Evolutionary conservation across 2,329 filamentous ascomycete species (phyloP).

Genomic region (Blastomyces parvus): DNA sequence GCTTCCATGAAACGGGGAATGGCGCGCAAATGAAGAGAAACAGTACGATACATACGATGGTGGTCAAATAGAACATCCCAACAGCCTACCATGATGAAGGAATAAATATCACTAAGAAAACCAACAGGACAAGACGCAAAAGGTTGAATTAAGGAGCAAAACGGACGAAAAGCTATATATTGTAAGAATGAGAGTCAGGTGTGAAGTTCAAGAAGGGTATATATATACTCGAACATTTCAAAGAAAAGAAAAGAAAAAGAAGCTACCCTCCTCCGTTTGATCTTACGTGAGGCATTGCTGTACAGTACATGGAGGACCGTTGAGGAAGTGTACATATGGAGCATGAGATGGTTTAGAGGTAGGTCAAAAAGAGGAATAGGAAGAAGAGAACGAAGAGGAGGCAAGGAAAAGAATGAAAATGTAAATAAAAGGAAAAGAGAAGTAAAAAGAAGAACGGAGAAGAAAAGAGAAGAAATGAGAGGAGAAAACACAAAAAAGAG

Average conservation of each 20-base stretch:
- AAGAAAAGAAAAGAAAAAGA: neutral
- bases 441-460: neutral
- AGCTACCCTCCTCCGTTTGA: neutral
- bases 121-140: neutral
- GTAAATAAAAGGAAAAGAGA: too few species aligned
- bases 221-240: neutral
- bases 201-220: neutral
- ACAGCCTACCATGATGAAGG: neutral
- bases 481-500: neutral
- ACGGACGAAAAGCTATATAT: neutral
- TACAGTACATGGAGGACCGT: neutral
- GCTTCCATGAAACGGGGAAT: neutral
- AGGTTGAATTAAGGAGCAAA: neutral
- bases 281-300: neutral
- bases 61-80: neutral
- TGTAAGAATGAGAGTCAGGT: neutral
- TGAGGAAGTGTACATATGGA: neutral
- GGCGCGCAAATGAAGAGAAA: neutral
- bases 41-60: neutral
- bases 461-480: neutral
- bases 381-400: neutral
- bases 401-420: too few species aligned
- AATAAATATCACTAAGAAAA: neutral
- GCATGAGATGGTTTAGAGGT: neutral
- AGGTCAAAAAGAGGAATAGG: neutral